A percentile compares a stretch with the other conserved stretches of the same genome.
Evolutionary conservation across 176 grass and related monocot genomes (phyloP).

Genomic region (barley (Hordeum vulgare)): DNA sequence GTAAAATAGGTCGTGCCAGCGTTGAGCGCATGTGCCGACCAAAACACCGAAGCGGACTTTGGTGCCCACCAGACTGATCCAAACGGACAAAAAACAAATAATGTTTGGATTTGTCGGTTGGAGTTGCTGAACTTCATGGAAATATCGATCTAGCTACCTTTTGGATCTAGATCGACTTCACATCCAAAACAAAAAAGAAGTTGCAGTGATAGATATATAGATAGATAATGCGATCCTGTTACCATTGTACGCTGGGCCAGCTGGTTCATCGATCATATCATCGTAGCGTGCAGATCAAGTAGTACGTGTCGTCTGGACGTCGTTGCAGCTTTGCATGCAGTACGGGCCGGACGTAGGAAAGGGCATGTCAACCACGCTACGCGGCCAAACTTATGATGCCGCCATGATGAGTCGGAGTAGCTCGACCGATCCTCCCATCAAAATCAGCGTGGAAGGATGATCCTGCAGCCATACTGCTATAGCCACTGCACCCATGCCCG

Average conservation of each 20-base stretch:
- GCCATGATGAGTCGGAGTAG: constrained; percentile 15
- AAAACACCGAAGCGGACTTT: no score
- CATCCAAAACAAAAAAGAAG: not conserved
- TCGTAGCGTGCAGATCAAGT: not conserved
- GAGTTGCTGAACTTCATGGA: no score
- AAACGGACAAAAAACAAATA: no score
- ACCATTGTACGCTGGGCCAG: not conserved
- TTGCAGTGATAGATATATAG: not conserved
- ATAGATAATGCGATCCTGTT: not conserved
- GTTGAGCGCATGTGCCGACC: no score
- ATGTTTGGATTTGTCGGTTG: no score
- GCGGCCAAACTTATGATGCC: constrained; percentile 14
- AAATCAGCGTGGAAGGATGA: constrained; percentile 6
- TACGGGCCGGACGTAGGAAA: not conserved
- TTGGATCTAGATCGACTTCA: not conserved
- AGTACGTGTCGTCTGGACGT: constrained; percentile 24
- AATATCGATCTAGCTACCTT: not conserved
- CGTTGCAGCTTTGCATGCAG: not conserved
- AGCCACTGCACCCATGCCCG: not conserved
- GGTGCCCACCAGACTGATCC: no score
- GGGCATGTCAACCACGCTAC: constrained; percentile 3
- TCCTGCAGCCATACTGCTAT: constrained; percentile 20
- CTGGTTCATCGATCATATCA: not conserved
- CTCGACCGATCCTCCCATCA: not conserved
- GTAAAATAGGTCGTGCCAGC: no score